Base-by-base conservation (phyloP, 2,329 filamentous ascomycete genomes). In the Mollisiaceae sp. region DNA sequence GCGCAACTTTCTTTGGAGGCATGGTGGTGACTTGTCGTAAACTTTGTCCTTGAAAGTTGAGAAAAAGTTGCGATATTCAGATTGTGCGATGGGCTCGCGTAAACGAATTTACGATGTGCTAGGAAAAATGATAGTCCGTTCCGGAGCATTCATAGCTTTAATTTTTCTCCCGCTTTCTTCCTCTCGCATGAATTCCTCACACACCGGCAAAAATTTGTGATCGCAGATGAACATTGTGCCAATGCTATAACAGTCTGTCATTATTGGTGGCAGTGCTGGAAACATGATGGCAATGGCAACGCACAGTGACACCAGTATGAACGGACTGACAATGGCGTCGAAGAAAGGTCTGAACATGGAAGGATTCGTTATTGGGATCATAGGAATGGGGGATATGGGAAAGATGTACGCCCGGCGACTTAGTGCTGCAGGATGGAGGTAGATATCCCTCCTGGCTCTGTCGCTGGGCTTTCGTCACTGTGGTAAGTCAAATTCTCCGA, bases 351-450 rank as follows among this genome's bases (percentile, higher is more conserved):
- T 69, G 36, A 43, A 50, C 36, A 64, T 73, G 68, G 68, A 73
- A 9, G 83, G 86, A 75, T 92, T 92, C 77, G 88, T 90, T 69
- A 86, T 99, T 72, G 95, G 95, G 72, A 91, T 99, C 76, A 99
- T 99, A 78, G 95, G 95, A 67, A 97, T 99, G 94, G 95, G 95
- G 70, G 94, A 97, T 76, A 99, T 99, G 95, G 95, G 95, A 75
- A 97, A 91, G 85, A 96, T 99, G 93, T 99, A 99, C 79, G 92
- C 95, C 75, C 88, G 91, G 76, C 88, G 89, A 76, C 86, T 99
- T 75, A 93, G 92, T 79, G 87, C 88, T 77, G 95, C 94, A 77
- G 95, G 95, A 76, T 99, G 95, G 94, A 97, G 92, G 95, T 98
- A 91, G 88, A 82, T 75, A 65, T 63, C 61, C 47, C 59, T 54